Evolutionary conservation across 2,329 filamentous ascomycete species (phyloP).

Genomic region (Rhinocladiella similis): DNA sequence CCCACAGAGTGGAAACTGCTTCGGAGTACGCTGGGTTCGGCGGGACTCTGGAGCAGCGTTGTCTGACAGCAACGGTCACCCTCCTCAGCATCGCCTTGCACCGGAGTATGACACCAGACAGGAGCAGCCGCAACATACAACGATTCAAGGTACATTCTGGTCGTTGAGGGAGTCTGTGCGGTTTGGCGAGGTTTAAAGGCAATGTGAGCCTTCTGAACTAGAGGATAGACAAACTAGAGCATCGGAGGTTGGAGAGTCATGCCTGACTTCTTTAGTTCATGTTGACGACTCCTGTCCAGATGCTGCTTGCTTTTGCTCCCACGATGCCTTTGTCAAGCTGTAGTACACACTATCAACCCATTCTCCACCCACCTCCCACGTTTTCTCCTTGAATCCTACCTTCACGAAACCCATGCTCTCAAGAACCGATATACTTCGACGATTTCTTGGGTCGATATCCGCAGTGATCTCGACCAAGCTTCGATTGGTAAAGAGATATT

Average conservation of each 20-base stretch:
- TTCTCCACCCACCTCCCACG: constrained; percentile 14
- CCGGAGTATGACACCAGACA: too few relatives aligned
- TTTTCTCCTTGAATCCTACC: constrained; percentile 14
- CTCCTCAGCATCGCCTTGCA: too few relatives aligned
- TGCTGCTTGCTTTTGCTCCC: background rate
- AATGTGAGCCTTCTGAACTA: too few relatives aligned
- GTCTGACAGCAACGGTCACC: background rate
- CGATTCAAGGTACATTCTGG: too few relatives aligned
- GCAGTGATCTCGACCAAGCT: constrained; percentile 17
- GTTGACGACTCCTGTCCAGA: too few relatives aligned
- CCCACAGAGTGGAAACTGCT: constrained; percentile 8
- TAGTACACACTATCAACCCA: constrained; percentile 25
- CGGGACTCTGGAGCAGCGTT: background rate
- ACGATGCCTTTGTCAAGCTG: constrained; percentile 12
- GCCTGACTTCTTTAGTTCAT: too few relatives aligned
- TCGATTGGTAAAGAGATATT: constrained; percentile 14
- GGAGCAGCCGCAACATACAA: too few relatives aligned
- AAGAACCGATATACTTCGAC: constrained; percentile 14
- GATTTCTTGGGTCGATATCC: constrained; percentile 22
- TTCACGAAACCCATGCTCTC: constrained; percentile 19
- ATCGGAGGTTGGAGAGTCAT: too few relatives aligned
- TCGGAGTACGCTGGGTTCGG: too few relatives aligned
- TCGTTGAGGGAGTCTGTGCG: too few relatives aligned
- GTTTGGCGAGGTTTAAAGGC: too few relatives aligned
- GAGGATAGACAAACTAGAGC: too few relatives aligned